phyloP scores from a whole-genome alignment of 2,329 filamentous ascomycete species.

The Periconia macrospinosa region DNA sequence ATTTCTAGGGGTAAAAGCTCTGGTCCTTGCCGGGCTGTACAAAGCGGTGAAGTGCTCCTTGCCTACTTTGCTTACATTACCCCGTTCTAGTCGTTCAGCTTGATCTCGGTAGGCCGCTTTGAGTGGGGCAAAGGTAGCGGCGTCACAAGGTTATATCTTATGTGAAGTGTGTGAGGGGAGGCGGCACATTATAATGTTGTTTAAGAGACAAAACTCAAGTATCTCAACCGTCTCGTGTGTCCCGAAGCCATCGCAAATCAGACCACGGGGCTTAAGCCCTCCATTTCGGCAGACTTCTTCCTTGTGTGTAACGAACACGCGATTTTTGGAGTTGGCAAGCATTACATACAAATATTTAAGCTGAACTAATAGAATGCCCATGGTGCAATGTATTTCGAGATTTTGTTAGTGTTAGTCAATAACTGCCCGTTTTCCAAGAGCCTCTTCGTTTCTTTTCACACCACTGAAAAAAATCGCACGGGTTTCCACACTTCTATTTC shows the following conservation, averaged over 20 bases:
- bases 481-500: too few species aligned
- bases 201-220: constrained; percentile 30
- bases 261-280: constrained; percentile 23
- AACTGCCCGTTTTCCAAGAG: too few species aligned
- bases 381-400: too few species aligned
- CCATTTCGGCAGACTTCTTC: too few species aligned
- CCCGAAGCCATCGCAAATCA: constrained; percentile 39
- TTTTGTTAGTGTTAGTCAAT: too few species aligned
- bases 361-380: too few species aligned
- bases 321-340: too few species aligned
- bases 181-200: constrained; percentile 26
- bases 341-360: too few species aligned
- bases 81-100: constrained; percentile 21
- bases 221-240: constrained; percentile 38
- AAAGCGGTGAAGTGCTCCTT: constrained; percentile 28
- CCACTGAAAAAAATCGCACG: too few species aligned
- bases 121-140: constrained; percentile 4
- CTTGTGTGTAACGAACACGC: too few species aligned
- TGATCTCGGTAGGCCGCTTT: constrained; percentile 16
- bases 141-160: constrained; percentile 9
- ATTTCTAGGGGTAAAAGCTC: constrained; percentile 27
- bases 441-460: too few species aligned
- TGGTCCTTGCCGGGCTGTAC: constrained; percentile 20
- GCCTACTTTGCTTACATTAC: constrained; percentile 16
- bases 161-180: constrained; percentile 3